Evolutionary conservation across 768 basidiomycete genomes (phyloP).

Genomic region (Roridomyces roridus): DNA sequence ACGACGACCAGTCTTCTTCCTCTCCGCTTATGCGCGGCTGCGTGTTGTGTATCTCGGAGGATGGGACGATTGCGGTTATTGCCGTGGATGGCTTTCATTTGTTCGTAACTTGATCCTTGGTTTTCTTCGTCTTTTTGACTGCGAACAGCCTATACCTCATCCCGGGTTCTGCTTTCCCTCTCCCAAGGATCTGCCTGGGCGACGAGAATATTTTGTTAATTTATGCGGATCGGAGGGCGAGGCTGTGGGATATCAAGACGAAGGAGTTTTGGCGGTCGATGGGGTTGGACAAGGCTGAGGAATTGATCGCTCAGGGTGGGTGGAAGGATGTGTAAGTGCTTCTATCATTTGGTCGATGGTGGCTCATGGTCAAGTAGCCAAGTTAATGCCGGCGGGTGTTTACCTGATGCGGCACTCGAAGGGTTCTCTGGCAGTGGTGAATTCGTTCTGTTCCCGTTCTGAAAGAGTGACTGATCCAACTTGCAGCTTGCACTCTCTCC

Average conservation of each 20-base stretch:
- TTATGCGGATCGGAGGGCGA: slow-evolving; percentile 77
- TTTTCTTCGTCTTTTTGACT: slow-evolving; percentile 5
- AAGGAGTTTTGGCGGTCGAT: slow-evolving; percentile 89
- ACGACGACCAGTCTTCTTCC: slow-evolving; percentile 56
- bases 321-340: slow-evolving; percentile 74
- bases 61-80: slow-evolving; percentile 87
- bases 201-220: slow-evolving; percentile 75
- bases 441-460: neutral
- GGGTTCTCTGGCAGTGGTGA: too few species aligned
- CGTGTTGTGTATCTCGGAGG: slow-evolving; percentile 71
- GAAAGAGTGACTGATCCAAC: neutral
- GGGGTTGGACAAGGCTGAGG: slow-evolving; percentile 75
- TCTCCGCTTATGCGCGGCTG: slow-evolving; percentile 75
- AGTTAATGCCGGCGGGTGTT: slow-evolving; percentile 33
- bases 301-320: slow-evolving; percentile 69
- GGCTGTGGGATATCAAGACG: slow-evolving; percentile 87
- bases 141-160: slow-evolving; percentile 72
- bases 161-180: slow-evolving; percentile 77
- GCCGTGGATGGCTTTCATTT: slow-evolving; percentile 76
- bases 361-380: neutral
- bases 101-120: slow-evolving; percentile 57
- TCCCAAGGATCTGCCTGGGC: slow-evolving; percentile 67
- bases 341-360: neutral
- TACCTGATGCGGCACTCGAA: slow-evolving; percentile 31
- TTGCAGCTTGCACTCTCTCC: slow-evolving; percentile 53